Base-by-base conservation (phyloP, 202 grass and related monocot genomes). In the Bolboschoenoplectus hybrid region DNA sequence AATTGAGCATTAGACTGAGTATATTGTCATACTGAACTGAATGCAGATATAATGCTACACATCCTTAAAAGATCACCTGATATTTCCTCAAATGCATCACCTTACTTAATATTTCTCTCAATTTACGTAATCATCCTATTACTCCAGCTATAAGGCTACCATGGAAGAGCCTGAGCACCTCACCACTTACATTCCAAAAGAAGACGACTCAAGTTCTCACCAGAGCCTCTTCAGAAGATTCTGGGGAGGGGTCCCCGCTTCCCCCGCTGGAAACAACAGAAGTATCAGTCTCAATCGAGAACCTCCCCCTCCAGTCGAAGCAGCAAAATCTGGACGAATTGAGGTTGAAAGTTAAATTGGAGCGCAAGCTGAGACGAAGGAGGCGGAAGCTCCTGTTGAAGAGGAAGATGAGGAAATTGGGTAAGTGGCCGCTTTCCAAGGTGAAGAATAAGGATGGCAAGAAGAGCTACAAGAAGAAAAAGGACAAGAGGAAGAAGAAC, bases 401-500 rank as follows among this genome's bases (percentile, higher is more conserved):
- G 91, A 91, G 93, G 84, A 52, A 47, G 62, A 80, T 98, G 67
- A 95, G 96, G 90, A 98, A 98, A 90, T 94, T 91, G 80, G 96
- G 96, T 26, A 86, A 92, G 69, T 95, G 96, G 96, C 89, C 93
- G 6, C 89, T 92, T 0, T 92, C 96, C 13, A 98, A 98, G 89
- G 89, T 92, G 96, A 98, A 92, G 91, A 95, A 98, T 86, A 85
- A 90, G 53, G 93, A 26, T 16, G 64, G 93, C 83, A 95, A 93
- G 64, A 68, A 53, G 16, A 45, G 17, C 34, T 68, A 53, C 20
- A 79, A 5, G 9, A 52, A 19, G 57, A 43, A 72, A 56, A 49
- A 82, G 80, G 44, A 38, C 19, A 61, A 63, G 35, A 81, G 20
- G 79, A 60, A 26, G 38, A 83, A 32, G 19, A 49, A 67, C 3